phyloP scores from a whole-genome alignment of 139 green algal genomes.

The Chlorella vulgaris region DNA sequence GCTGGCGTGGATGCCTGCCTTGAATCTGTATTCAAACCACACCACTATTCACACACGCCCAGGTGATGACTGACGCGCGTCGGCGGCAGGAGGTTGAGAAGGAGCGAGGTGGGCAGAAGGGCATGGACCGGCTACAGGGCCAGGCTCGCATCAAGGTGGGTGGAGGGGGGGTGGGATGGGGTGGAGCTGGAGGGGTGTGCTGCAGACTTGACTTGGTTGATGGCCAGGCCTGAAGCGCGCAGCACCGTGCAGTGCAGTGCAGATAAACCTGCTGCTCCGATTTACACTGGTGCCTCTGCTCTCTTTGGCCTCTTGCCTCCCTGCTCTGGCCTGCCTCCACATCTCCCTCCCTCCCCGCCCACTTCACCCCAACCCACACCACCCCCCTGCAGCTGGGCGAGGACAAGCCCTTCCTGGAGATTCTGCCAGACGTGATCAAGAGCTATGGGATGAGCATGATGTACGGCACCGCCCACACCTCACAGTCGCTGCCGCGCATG shows the following conservation, averaged over 20 bases:
- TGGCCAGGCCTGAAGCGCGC: no score
- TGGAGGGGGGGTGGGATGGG: no score
- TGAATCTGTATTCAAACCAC: not conserved
- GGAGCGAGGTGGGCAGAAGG: slow-evolving; percentile 19
- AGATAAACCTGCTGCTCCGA: no score
- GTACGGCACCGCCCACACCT: slow-evolving; percentile 70
- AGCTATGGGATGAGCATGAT: slow-evolving; percentile 77
- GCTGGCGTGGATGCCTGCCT: no score
- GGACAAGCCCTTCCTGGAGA: slow-evolving; percentile 66
- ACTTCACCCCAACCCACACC: not conserved
- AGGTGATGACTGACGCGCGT: slow-evolving; percentile 41
- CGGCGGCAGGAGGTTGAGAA: slow-evolving; percentile 38
- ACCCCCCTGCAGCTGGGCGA: slow-evolving; percentile 49
- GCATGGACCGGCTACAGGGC: slow-evolving; percentile 53
- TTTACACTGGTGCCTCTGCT: no score
- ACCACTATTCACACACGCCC: not conserved
- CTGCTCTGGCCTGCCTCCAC: not conserved
- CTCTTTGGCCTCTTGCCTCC: not conserved
- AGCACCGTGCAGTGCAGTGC: no score
- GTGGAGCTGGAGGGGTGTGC: no score
- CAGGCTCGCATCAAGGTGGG: slow-evolving; percentile 48
- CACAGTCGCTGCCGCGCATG: slow-evolving; percentile 88
- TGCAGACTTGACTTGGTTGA: no score
- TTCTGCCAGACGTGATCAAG: slow-evolving; percentile 66
- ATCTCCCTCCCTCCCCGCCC: not conserved